Conservation (phyloP, 2,329 filamentous ascomycete genomes). For the Venturia effusa region DNA sequence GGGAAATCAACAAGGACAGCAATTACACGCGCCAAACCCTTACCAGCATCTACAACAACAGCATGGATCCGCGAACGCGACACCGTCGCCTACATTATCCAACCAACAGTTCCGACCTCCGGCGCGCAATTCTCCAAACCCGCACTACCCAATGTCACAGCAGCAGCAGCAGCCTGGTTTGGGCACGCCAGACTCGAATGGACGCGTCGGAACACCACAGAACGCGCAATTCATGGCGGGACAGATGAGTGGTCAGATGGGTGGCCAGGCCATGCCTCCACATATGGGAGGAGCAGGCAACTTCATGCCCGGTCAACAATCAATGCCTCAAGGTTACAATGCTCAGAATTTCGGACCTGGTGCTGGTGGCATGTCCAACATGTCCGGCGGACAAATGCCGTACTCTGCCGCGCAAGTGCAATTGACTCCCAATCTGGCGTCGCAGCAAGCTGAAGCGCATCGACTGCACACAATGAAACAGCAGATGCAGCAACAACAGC, state of each 20-base stretch:
- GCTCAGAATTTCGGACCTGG: constrained; percentile 23
- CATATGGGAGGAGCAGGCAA: constrained; percentile 23
- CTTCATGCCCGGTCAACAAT: constrained; percentile 19
- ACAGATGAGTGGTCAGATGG: constrained; percentile 13
- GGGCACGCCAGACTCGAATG: constrained; percentile 51
- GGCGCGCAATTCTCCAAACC: constrained; percentile 81
- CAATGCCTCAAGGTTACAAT: constrained; percentile 25
- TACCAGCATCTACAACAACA: constrained; percentile 73
- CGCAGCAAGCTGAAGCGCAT: constrained; percentile 44
- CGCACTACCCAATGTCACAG: constrained; percentile 54
- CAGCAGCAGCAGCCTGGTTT: constrained; percentile 46
- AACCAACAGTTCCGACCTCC: constrained; percentile 60
- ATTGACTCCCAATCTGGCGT: constrained; percentile 5
- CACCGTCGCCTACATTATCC: constrained; percentile 84
- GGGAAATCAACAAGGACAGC: constrained; percentile 36
- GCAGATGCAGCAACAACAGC: constrained; percentile 59
- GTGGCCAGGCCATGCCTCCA: constrained; percentile 6
- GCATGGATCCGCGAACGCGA: constrained; percentile 67
- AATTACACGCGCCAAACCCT: constrained; percentile 51
- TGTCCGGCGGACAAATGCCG: constrained; percentile 20
- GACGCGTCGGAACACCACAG: constrained; percentile 57
- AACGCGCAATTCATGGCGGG: constrained; percentile 34
- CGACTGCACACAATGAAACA: constrained; percentile 80
- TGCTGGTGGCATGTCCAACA: constrained; percentile 19
- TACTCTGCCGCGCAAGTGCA: constrained; percentile 4